Evolutionary conservation across 441 rosid genomes (phyloP).

Genomic region (Geranium incanum): DNA sequence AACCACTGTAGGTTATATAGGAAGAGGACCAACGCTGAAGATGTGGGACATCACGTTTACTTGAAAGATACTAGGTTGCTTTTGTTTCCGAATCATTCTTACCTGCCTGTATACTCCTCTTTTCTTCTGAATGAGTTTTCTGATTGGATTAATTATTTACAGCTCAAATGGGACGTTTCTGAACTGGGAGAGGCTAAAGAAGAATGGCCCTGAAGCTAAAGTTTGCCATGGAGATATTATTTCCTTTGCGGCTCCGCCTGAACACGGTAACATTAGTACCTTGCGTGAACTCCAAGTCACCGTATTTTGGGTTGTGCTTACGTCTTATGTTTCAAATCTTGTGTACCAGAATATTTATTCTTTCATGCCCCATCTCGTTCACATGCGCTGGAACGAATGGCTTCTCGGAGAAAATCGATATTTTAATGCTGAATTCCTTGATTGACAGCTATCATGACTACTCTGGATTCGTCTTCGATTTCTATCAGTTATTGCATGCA

Average conservation of each 20-base stretch:
- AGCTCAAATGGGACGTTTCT: constrained; percentile 85
- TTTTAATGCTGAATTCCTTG: not conserved
- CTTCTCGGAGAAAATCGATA: not conserved
- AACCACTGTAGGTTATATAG: constrained; percentile 70
- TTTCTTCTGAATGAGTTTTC: not conserved
- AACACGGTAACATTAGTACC: constrained; percentile 46
- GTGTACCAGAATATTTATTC: not conserved
- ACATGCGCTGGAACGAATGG: not conserved
- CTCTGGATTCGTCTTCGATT: not conserved
- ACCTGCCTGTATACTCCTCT: not conserved
- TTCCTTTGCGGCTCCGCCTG: constrained; percentile 74
- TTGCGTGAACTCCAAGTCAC: not conserved
- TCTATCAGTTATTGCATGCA: not conserved
- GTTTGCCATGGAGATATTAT: constrained; percentile 79
- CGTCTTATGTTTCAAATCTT: no score
- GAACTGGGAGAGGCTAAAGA: constrained; percentile 70
- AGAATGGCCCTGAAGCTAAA: constrained; percentile 50
- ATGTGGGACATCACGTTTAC: constrained; percentile 36
- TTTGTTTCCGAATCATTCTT: constrained; percentile 4
- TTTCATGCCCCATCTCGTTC: not conserved
- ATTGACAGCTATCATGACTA: not conserved
- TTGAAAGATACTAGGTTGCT: constrained; percentile 74
- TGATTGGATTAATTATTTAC: constrained; percentile 17
- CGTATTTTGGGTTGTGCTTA: not conserved
- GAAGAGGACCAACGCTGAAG: constrained; percentile 29